phyloP scores from a whole-genome alignment of 805 yeast genomes.

The Schwanniomyces occidentalis region DNA sequence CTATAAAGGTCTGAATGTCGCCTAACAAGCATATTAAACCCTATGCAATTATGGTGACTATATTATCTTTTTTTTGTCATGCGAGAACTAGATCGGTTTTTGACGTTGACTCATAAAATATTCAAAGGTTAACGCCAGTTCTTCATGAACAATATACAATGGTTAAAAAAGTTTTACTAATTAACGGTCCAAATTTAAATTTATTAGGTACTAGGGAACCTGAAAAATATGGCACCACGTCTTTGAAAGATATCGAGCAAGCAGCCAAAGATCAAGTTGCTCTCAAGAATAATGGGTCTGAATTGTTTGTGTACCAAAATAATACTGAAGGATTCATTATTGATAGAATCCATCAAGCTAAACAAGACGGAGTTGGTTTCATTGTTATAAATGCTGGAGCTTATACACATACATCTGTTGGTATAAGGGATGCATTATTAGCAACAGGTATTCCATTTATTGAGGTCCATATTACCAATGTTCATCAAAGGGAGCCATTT shows the following conservation, averaged over 20 bases:
- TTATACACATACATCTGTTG: slow-evolving; percentile 52
- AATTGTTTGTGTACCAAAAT: slow-evolving; percentile 37
- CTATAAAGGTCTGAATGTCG: too few relatives aligned
- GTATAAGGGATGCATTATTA: slow-evolving; percentile 49
- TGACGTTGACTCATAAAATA: too few relatives aligned
- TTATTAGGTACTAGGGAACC: slow-evolving; percentile 52
- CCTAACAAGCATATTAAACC: too few relatives aligned
- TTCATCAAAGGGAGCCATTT: slow-evolving; percentile 52
- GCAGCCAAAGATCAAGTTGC: slow-evolving; percentile 36
- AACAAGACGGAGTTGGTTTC: slow-evolving; percentile 41
- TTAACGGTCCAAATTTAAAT: slow-evolving; percentile 53
- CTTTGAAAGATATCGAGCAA: slow-evolving; percentile 42
- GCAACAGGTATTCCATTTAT: slow-evolving; percentile 51
- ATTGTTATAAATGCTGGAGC: slow-evolving; percentile 55
- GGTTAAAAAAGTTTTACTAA: slow-evolving; percentile 35
- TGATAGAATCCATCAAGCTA: slow-evolving; percentile 50
- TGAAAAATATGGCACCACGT: slow-evolving; percentile 50
- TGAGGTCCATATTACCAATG: slow-evolving; percentile 52
- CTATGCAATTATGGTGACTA: too few relatives aligned
- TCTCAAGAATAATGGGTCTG: slow-evolving; percentile 29
- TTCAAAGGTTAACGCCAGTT: too few relatives aligned
- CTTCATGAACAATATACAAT: too few relatives aligned
- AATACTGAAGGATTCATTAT: slow-evolving; percentile 49
- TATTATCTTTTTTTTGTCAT: too few relatives aligned
- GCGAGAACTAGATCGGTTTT: too few relatives aligned